Percentiles rank a stretch among this genome's conserved stretches.
Evolutionary conservation across 1,139 yeast genomes (phyloP).

Genomic region (Debaryomyces robertsiae): DNA sequence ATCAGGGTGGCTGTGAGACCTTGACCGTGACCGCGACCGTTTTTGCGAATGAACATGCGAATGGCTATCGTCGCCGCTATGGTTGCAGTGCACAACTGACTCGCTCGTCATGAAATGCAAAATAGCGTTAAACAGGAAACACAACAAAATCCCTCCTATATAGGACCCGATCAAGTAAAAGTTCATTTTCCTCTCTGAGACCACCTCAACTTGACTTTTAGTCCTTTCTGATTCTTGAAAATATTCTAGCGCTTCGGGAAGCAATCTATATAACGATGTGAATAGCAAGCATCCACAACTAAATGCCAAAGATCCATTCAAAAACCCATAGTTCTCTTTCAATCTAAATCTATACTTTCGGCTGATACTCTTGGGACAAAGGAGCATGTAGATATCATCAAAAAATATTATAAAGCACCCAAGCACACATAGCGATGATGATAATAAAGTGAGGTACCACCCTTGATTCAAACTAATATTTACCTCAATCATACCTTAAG

Average conservation of each 20-base stretch:
- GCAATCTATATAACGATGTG: slow-evolving; percentile 71
- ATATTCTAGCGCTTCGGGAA: slow-evolving; percentile 64
- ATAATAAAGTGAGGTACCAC: slow-evolving; percentile 57
- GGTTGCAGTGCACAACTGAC: slow-evolving; percentile 85
- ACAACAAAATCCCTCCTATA: slow-evolving; percentile 59
- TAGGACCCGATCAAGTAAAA: slow-evolving; percentile 52
- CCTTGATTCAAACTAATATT: slow-evolving; percentile 36
- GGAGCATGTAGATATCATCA: slow-evolving; percentile 46
- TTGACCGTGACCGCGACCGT: slow-evolving; percentile 15
- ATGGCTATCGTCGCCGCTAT: slow-evolving; percentile 32
- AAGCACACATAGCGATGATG: slow-evolving; percentile 57
- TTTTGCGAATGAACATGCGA: slow-evolving; percentile 6
- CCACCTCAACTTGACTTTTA: slow-evolving; percentile 6
- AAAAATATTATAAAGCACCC: slow-evolving; percentile 61
- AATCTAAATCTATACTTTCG: slow-evolving; percentile 52
- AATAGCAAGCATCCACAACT: slow-evolving; percentile 79
- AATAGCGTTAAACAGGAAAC: slow-evolving; percentile 59
- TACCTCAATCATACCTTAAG: slow-evolving; percentile 9
- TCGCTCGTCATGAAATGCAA: slow-evolving; percentile 79
- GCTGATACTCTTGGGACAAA: slow-evolving; percentile 47
- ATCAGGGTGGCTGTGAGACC: background rate
- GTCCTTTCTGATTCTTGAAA: slow-evolving; percentile 12
- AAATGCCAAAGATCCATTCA: slow-evolving; percentile 66
- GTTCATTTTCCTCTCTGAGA: slow-evolving; percentile 20
- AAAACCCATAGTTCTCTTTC: slow-evolving; percentile 59